phyloP scores from a whole-genome alignment of 164 flowering plant genomes.

The Nymphaea thermarum region DNA sequence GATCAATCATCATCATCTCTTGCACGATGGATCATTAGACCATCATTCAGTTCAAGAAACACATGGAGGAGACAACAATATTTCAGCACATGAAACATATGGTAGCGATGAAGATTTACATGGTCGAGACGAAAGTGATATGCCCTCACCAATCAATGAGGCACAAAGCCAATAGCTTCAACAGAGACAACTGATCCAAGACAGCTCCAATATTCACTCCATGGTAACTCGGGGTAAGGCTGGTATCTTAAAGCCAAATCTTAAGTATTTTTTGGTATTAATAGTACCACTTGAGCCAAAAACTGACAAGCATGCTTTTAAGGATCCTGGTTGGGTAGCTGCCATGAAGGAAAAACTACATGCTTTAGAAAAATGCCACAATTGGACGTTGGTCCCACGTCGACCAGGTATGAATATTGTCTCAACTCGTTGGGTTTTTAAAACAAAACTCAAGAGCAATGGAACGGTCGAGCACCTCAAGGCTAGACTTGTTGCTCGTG shows the following conservation, averaged over 20 bases:
- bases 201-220: neutral
- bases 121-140: too few species aligned
- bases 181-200: neutral
- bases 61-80: too few species aligned
- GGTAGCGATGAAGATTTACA: too few species aligned
- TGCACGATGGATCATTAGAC: neutral
- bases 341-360: neutral
- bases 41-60: neutral
- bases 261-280: neutral
- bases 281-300: too few species aligned
- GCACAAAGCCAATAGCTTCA: neutral
- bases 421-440: constrained; percentile 1
- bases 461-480: neutral
- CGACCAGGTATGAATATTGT: neutral
- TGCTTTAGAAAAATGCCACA: neutral
- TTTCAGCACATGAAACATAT: too few species aligned
- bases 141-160: too few species aligned
- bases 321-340: neutral
- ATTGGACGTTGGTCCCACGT: neutral
- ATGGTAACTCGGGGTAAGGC: neutral
- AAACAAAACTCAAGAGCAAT: constrained; percentile 1
- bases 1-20: neutral
- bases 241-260: neutral
- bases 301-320: neutral
- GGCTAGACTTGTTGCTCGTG: neutral